These are phyloP conservation scores for Misopates orontium DNA, from an alignment of 257 asterid species.

Conservation along the genomic window DNA sequence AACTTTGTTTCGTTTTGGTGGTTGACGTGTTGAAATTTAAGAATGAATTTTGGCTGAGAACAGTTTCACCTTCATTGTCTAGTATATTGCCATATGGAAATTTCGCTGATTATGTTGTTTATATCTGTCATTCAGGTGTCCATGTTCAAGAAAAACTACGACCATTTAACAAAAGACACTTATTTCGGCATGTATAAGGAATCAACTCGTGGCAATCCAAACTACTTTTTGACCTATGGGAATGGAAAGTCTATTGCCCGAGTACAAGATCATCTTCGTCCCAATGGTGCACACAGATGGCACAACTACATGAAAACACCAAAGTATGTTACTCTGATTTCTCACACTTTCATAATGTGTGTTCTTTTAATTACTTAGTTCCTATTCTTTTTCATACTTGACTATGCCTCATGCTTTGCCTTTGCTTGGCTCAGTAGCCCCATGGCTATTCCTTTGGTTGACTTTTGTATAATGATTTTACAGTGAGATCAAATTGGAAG, in stretches of 20 bases:
- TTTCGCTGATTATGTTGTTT: slow-evolving; percentile 18
- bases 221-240: slow-evolving; percentile 78
- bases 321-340: slow-evolving; percentile 42
- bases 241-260: slow-evolving; percentile 84
- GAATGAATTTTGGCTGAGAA: slow-evolving; percentile 8
- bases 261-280: slow-evolving; percentile 76
- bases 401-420: slow-evolving; percentile 1
- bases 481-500: slow-evolving; percentile 68
- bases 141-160: slow-evolving; percentile 78
- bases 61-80: slow-evolving; percentile 4
- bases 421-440: slow-evolving; percentile 16
- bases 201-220: slow-evolving; percentile 71
- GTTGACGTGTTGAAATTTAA: not conserved
- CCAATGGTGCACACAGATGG: slow-evolving; percentile 91
- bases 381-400: slow-evolving; percentile 9
- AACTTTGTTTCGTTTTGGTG: not conserved
- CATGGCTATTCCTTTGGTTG: slow-evolving; percentile 15
- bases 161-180: slow-evolving; percentile 60
- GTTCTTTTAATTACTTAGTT: not conserved
- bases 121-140: slow-evolving; percentile 52
- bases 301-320: slow-evolving; percentile 73
- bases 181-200: slow-evolving; percentile 56
- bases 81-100: slow-evolving; percentile 18
- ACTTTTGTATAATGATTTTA: slow-evolving; percentile 27
- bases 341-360: slow-evolving; percentile 9